These are phyloP conservation scores for Babesia divergens DNA, from an alignment of 169 alveolate genomes.

Conservation along the genomic window DNA sequence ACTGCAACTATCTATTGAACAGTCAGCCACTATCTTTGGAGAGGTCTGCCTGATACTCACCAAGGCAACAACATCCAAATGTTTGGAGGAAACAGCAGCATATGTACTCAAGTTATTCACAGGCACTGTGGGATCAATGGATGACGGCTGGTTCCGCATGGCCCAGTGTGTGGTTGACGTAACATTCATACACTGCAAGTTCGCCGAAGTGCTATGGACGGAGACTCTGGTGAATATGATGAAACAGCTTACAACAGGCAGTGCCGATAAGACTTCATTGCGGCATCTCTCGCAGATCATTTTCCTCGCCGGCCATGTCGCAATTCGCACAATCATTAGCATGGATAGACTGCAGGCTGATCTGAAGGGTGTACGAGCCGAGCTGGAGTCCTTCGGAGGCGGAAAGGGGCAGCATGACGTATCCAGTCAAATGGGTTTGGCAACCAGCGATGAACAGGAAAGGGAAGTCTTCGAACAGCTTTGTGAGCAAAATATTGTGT, in stretches of 20 bases:
- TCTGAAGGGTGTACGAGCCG: conserved; percentile 41
- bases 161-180: conserved; percentile 60
- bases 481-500: conserved; percentile 42
- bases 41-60: conserved; percentile 49
- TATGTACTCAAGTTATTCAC: conserved; percentile 21
- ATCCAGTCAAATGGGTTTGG: conserved; percentile 54
- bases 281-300: conserved; percentile 49
- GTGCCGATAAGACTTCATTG: neutral
- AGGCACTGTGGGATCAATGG: conserved; percentile 48
- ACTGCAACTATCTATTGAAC: conserved; percentile 12
- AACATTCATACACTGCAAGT: conserved; percentile 35
- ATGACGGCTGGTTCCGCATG: conserved; percentile 46
- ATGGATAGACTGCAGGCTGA: conserved; percentile 48
- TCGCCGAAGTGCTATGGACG: conserved; percentile 51
- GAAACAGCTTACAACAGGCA: neutral
- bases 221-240: conserved; percentile 13
- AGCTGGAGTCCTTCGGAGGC: conserved; percentile 32
- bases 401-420: conserved; percentile 3
- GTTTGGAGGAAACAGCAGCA: conserved; percentile 17
- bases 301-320: conserved; percentile 63
- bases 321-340: conserved; percentile 41
- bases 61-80: neutral
- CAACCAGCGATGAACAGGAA: conserved; percentile 60
- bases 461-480: conserved; percentile 52
- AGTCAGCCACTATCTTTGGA: conserved; percentile 29